Evolutionary conservation across 352 stramenopile species (phyloP), one percentile per base, ranked within the genome.

Genomic region (Globisporangium rhizosaccharum): DNA sequence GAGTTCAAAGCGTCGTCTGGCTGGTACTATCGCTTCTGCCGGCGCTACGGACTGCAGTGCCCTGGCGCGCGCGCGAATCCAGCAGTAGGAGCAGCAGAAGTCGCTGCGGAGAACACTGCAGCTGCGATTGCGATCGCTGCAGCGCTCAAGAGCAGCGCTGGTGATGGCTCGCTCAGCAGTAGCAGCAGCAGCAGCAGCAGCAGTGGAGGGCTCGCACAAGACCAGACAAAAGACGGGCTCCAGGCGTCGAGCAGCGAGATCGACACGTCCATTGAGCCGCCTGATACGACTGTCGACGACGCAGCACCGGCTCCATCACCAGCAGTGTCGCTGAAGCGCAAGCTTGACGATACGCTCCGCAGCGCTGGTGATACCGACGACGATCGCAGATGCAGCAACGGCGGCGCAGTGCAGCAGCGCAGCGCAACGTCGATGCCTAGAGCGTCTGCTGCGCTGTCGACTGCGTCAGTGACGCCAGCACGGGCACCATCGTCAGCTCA

Each of bases 11-110:
- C 73, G 23, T 83, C 71, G 5, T 76, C 71, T 0, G 76, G 76
- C 3, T 86, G 76, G 73, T 83, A 74, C 63, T 83, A 80, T 52
- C 69, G 76, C 23, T 83, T 82, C 45, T 80, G 72, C 48, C 57
- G 71, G 15, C 69, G 71, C 5, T 80, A 80, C 51, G 71, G 64
- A 9, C 55, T 80, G 11, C 58, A 61, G 2, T 74, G 68, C 36
- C 52, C n/a, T n/a, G 20, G 8, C 17, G 30, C 52, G 12, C 28
- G 26, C 15, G 6, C 20, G 23, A 44, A 0, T 10, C 7, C 7
- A 39, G 33, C 33, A 39, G 8, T 6, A 39, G 7, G 1, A 12
- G 8, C 33, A 12, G 10, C 10, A 12, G 33, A 10, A 39, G 33
- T 39, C 33, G 8, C n/a, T 14, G 18, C 48, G 11, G 18, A 48